Conservation (phyloP, 2,329 filamentous ascomycete genomes). For the Bimuria novae-zelandiae region DNA sequence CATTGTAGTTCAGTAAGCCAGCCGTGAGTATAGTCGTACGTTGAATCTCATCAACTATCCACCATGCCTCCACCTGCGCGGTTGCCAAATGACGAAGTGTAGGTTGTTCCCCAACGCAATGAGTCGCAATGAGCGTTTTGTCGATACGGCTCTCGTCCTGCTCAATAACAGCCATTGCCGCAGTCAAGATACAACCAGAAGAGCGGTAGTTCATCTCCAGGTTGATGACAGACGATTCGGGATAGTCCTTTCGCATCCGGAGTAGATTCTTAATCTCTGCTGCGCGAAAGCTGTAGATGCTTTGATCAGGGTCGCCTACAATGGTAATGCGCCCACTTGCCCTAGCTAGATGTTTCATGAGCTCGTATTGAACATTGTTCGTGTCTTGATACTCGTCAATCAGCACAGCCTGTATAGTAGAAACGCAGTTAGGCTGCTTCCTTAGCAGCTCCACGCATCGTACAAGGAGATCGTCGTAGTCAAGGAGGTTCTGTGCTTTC, state of each 20-base stretch:
- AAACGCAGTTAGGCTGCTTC: conserved; percentile 76
- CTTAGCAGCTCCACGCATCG: conserved; percentile 79
- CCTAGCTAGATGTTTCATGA: conserved; percentile 87
- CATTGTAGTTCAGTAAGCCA: conserved; percentile 71
- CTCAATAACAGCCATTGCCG: conserved; percentile 84
- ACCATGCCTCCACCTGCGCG: conserved; percentile 76
- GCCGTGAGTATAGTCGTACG: conserved; percentile 73
- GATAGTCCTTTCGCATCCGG: conserved; percentile 76
- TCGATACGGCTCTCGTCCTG: conserved; percentile 81
- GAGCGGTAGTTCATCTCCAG: conserved; percentile 95
- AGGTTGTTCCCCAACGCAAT: conserved; percentile 77
- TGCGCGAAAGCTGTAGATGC: conserved; percentile 94
- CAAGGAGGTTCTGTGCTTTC: conserved; percentile 76
- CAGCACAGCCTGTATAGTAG: conserved; percentile 86
- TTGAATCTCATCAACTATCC: conserved; percentile 85
- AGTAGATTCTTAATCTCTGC: conserved; percentile 89
- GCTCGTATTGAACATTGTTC: conserved; percentile 90
- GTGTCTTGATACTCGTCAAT: conserved; percentile 99
- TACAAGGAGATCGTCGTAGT: conserved; percentile 92
- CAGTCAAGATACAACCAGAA: conserved; percentile 78
- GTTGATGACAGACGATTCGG: conserved; percentile 78
- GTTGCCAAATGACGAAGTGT: conserved; percentile 77
- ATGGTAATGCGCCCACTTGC: conserved; percentile 79
- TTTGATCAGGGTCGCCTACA: conserved; percentile 96
- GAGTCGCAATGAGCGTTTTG: conserved; percentile 79